Base-by-base conservation (phyloP, 345 rosid genomes). In the Lumnitzera littorea region DNA sequence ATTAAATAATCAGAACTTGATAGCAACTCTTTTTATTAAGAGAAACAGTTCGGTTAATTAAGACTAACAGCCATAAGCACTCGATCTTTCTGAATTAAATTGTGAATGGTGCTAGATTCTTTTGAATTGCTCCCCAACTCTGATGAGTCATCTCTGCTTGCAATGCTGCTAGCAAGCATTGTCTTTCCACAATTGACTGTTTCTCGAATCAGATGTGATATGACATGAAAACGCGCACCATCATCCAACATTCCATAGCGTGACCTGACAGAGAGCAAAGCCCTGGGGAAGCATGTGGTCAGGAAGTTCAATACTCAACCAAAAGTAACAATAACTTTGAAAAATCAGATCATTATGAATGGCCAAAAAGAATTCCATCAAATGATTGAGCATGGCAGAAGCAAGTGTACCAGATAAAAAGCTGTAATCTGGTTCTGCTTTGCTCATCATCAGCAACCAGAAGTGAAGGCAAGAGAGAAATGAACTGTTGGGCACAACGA, bases 151-250 rank as follows among this genome's bases (percentile, higher is more conserved):
- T 91, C 95, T 70, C 84, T 81, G 61, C 79, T 77, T 62, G 79
- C 77, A 72, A 91, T 82, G 80, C 83, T 76, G 72, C 81, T 74
- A 55, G 84, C 95, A 76, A 91, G 85, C 70, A 89, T 75, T 55
- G 86, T 79, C 72, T 91, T 91, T 58, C 98, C 96, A 61, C 80
- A 83, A 63, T 64, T 83, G 60, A 91, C 86, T 36, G 92, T 87
- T 77, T 91, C 96, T 61, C 95, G 91, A 66, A 91, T 87, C 77
- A 91, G 74, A 62, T 87, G 96, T 0, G 96, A 82, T 61, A 91
- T 79, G 29, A 91, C 87, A 85, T 91, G 98, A 68, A 85, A 83
- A 62, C 98, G 87, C 72, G 92, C 86, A 65, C 98, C 98, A 53
- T 85, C 94, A 67, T 91, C 92, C 61, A 87, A 72, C 68, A 63